Conservation (phyloP, 495 filamentous ascomycete genomes). For the Chlorociboria aeruginascens region DNA sequence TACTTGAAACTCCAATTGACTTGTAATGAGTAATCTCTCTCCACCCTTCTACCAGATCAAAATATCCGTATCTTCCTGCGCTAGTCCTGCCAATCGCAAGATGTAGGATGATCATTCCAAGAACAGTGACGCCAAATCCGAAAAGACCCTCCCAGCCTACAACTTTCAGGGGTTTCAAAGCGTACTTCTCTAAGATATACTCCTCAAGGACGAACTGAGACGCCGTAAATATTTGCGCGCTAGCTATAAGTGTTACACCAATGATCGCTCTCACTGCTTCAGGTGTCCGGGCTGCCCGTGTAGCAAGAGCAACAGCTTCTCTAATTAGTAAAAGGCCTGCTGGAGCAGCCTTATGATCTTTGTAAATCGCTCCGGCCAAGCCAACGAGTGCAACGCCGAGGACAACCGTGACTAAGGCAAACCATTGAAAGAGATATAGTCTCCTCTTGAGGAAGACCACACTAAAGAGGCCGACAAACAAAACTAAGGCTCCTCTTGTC, state of each 20-base stretch:
- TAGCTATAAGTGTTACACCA: constrained; percentile 80
- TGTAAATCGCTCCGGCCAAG: constrained; percentile 70
- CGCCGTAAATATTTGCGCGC: constrained; percentile 91
- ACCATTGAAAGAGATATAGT: constrained; percentile 78
- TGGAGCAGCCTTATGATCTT: constrained; percentile 40
- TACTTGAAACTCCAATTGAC: constrained; percentile 57
- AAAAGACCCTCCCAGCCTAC: constrained; percentile 96
- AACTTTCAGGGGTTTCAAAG: constrained; percentile 77
- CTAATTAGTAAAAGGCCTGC: constrained; percentile 5
- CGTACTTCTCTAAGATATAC: constrained; percentile 81
- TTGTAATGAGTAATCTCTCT: constrained; percentile 58
- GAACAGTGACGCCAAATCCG: constrained; percentile 71
- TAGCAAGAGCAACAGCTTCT: constrained; percentile 7
- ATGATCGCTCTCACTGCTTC: constrained; percentile 63
- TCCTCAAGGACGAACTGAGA: constrained; percentile 95
- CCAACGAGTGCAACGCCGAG: constrained; percentile 82
- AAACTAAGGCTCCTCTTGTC: constrained; percentile 85
- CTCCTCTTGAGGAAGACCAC: constrained; percentile 75
- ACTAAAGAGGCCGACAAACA: constrained; percentile 93
- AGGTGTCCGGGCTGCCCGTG: constrained; percentile 28
- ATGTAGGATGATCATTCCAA: constrained; percentile 73
- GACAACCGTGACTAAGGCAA: constrained; percentile 75
- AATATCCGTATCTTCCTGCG: constrained; percentile 68
- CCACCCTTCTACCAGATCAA: constrained; percentile 79
- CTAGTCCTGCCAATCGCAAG: constrained; percentile 60